Base-by-base conservation (phyloP, 805 yeast species). In the Wickerhamiella cacticola region DNA sequence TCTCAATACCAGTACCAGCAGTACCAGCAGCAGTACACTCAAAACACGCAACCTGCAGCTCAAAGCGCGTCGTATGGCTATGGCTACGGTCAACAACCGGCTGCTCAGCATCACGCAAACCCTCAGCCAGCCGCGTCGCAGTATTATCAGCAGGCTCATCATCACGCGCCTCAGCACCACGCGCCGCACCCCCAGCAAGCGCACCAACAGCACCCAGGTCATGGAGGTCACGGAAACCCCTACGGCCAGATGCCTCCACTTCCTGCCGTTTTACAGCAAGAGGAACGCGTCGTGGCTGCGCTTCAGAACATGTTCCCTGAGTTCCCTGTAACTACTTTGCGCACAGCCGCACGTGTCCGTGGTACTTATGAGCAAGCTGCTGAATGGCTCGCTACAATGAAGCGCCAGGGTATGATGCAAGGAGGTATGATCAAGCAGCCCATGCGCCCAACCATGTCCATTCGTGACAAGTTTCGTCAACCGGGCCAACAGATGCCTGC, bases 341-440 rank as follows among this genome's bases (percentile, higher is more conserved):
- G 54, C 23, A 52, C 58, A 18, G 62, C 62, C 7, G 58, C 57
- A 45, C 55, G 59, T 39, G 55, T 58, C 15, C 53, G 53, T 25
- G 53, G 53, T 46, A 63, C 64, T 10, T 62, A 53, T 49, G 66
- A 65, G 40, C 65, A 56, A 26, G 64, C 69, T 16, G 59, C 64
- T 18, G 53, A 54, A 12, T 64, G 67, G 67, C 58, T 64, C 25
- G 48, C 55, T 19, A 55, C 52, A 31, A 59, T 56, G 60, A 54
- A 57, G 53, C 61, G 55, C 43, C 62, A 58, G 47, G 57, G 56
- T 31, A 53, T 58, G 39, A 51, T 56, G 43, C 46, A 38, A 15
- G 50, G 49, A 26, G 49, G 44, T 40, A 50, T 56, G 24, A 50
- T 61, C 16, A 63, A 64, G 53, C 56, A 63, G 24, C 59, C 60